phyloP scores from a whole-genome alignment of 2,329 filamentous ascomycete species.

The Trichoderma atroviride region DNA sequence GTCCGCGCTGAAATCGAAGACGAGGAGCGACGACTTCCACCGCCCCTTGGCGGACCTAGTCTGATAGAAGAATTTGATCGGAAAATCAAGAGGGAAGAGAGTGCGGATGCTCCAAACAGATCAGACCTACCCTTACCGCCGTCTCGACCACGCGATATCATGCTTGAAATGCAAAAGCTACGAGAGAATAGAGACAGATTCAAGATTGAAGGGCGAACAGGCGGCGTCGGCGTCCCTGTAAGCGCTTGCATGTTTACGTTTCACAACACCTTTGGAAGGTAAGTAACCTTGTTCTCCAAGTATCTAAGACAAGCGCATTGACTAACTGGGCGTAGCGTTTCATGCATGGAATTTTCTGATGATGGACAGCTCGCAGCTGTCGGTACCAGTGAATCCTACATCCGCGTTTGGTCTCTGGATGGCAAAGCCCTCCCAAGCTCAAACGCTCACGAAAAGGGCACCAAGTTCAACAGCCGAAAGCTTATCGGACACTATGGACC shows the following conservation, averaged over 20 bases:
- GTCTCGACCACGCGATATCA: slow-evolving; percentile 84
- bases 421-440: slow-evolving; percentile 77
- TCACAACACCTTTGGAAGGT: slow-evolving; percentile 93
- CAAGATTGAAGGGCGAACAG: slow-evolving; percentile 80
- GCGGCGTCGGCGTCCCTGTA: slow-evolving; percentile 78
- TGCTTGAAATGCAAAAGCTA: slow-evolving; percentile 91
- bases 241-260: slow-evolving; percentile 98
- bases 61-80: slow-evolving; percentile 87
- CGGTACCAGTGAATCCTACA: slow-evolving; percentile 92
- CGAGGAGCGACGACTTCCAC: slow-evolving; percentile 77
- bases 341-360: slow-evolving; percentile 94
- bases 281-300: slow-evolving; percentile 39
- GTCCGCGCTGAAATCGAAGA: slow-evolving; percentile 85
- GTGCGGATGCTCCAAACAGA: slow-evolving; percentile 77
- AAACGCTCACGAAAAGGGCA: slow-evolving; percentile 59
- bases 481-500: slow-evolving; percentile 88
- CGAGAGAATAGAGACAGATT: slow-evolving; percentile 92
- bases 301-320: too few species aligned
- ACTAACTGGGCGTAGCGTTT: slow-evolving; percentile 59
- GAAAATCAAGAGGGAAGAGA: slow-evolving; percentile 86
- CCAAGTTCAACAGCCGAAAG: slow-evolving; percentile 66
- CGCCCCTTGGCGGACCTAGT: slow-evolving; percentile 68
- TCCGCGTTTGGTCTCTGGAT: slow-evolving; percentile 90
- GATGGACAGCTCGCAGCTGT: slow-evolving; percentile 85
- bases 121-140: slow-evolving; percentile 83